Base-by-base conservation (phyloP, 805 yeast species). In the Nakazawaea wyomingensis region DNA sequence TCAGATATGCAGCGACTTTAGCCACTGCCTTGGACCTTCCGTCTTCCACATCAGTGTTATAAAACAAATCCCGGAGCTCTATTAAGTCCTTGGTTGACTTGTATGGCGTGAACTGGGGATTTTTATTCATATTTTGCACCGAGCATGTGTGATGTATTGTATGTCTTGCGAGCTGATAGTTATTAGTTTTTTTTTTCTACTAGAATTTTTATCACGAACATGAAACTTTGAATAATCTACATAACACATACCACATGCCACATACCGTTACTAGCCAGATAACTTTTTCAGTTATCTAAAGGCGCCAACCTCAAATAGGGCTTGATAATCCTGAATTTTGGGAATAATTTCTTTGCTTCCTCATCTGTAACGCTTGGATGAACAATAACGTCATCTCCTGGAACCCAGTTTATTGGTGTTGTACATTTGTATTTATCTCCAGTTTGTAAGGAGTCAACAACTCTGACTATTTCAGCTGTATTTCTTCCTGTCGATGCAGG, bases 401-500 rank as follows among this genome's bases (percentile, higher is more conserved):
- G 78, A 49, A 75, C 74, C 89, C 88, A 82, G 67, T 82, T 77
- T 45, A 77, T 74, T 43, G 89, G 88, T 21, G 88, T 82, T 43
- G 82, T 80, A 48, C 81, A 64, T 49, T 80, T 76, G 64, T 74
- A 62, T 53, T 68, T 64, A 56, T 81, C 88, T 48, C 81, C 73
- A 46, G 74, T 68, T 61, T 82, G 87, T 54, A 82, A 69, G 18
- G 87, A 79, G 60, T 82, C 88, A 51, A 82, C 68, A 35, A 77
- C 83, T 62, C 89, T 68, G 57, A 82, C 69, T 32, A 82, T 78
- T 60, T 82, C 89, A 40, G 86, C 82, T 19, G 88, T 78, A 71
- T 82, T 82, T 68, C 89, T 72, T 49, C 89, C 88, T 31, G 83
- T 76, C 9, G 85, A 77, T 33, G 87, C 83, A 31, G 88, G 89